Percentiles rank a stretch among this genome's conserved stretches.
These are phyloP conservation scores for Mucor sp. DNA, from an alignment of 371 early-diverging fungal species.

Conservation along the genomic window DNA sequence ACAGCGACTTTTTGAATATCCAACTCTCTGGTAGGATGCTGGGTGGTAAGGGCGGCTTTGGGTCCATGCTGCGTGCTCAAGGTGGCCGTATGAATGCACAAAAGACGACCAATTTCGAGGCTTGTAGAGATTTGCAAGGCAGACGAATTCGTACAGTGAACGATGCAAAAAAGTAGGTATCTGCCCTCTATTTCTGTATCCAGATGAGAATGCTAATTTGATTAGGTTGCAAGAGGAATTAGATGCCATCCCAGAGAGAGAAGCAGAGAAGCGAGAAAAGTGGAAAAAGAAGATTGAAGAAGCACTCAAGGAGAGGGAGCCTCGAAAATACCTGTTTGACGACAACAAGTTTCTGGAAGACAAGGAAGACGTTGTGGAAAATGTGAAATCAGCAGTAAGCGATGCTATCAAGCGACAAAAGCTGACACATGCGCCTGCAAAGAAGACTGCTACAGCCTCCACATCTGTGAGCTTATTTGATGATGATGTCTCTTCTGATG, in stretches of 20 bases:
- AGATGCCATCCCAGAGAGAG: slow-evolving; percentile 71
- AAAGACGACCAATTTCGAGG: slow-evolving; percentile 91
- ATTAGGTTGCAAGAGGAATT: slow-evolving; percentile 79
- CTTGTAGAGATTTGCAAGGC: slow-evolving; percentile 93
- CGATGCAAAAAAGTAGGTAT: slow-evolving; percentile 81
- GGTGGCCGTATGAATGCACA: slow-evolving; percentile 91
- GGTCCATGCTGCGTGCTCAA: slow-evolving; percentile 92
- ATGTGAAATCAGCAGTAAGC: slow-evolving; percentile 71
- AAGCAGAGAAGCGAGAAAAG: slow-evolving; percentile 67
- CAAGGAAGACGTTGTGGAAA: slow-evolving; percentile 74
- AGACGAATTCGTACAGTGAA: slow-evolving; percentile 87
- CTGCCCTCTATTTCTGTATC: neutral
- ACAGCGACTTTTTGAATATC: neutral
- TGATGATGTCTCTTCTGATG: slow-evolving; percentile 33
- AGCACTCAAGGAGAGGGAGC: slow-evolving; percentile 67
- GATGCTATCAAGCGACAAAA: slow-evolving; percentile 46
- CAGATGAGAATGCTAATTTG: neutral
- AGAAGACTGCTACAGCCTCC: slow-evolving; percentile 7
- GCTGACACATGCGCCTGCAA: slow-evolving; percentile 17
- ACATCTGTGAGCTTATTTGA: slow-evolving; percentile 40
- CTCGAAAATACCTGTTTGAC: slow-evolving; percentile 80
- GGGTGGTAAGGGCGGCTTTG: slow-evolving; percentile 98
- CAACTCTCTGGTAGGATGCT: slow-evolving; percentile 44
- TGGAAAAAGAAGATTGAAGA: slow-evolving; percentile 82
- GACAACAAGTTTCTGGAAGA: slow-evolving; percentile 76